Evolutionary conservation across 768 basidiomycete genomes (phyloP), one percentile per base, ranked within the genome.

Genomic region (Hericium rajendrae): DNA sequence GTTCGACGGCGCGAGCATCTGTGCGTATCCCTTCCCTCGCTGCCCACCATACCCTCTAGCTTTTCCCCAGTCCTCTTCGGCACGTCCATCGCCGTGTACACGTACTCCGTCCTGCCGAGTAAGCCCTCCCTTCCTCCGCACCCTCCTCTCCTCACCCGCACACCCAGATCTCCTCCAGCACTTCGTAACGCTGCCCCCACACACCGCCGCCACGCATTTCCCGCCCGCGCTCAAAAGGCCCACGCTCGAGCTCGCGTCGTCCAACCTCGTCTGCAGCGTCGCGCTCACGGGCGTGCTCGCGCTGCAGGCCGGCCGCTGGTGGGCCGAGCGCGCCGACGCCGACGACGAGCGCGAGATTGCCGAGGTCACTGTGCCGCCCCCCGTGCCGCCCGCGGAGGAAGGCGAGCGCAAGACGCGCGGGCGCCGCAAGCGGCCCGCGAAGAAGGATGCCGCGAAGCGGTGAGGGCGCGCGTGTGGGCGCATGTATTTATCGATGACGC

Each of bases 1-100:
- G 89, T 93, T 93, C 64, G 91, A 93, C 65, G 90, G 91, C 24
- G 91, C 86, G 53, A 91, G 89, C 69, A 85, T 91, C 63, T 88
- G 91, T 92, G 60, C 67, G 88, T 74, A 9, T 40, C 55, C 41
- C 13, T 10, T 50, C 20, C 22, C 24, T 48, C 56, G 11, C 9
- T 58, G 39, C 41, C 22, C 22, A 22, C 22, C 2, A 22, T 2
- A 22, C 22, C 22, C 22, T 2, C 2, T 22, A 22, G 2, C 22
- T 22, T 22, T 22, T 18, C 37, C 18, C 13, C 69, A 93, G 91
- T 93, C 71, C 74, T 93, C 59, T 92, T 90, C 65, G 77, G 76
- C 37, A 82, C 79, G 18, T 83, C 86, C n/a, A 75, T 84, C 54
- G 72, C 76, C 59, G 81, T 90, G 75, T 91, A 93, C 70, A 64